These are phyloP conservation scores for Prunus fruticosa DNA, from an alignment of 306 rosid genomes.

Conservation along the genomic window DNA sequence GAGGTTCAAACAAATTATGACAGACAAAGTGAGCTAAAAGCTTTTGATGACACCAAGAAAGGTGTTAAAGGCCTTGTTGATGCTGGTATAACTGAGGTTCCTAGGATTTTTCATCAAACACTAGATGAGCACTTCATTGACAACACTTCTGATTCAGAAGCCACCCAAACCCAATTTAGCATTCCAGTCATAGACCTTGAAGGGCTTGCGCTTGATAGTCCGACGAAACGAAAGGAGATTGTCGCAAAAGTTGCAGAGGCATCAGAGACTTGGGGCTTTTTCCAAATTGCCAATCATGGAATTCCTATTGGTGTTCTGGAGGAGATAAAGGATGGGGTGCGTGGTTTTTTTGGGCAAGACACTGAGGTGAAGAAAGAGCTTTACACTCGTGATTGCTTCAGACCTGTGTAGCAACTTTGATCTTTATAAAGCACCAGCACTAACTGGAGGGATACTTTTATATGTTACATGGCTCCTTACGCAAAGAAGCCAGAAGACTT, in stretches of 20 bases:
- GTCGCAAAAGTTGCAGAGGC: constrained; percentile 30
- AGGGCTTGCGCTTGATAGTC: constrained; percentile 9
- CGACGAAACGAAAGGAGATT: constrained; percentile 13
- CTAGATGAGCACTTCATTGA: not conserved
- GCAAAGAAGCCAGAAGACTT: not conserved
- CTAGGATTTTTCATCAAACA: constrained; percentile 37
- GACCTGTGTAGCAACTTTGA: constrained; percentile 27
- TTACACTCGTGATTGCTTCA: constrained; percentile 21
- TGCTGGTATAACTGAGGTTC: constrained; percentile 47
- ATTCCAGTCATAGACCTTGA: constrained; percentile 39
- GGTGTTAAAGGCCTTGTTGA: constrained; percentile 76
- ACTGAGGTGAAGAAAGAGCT: constrained; percentile 25
- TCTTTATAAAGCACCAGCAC: constrained; percentile 14
- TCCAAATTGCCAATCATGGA: constrained; percentile 47
- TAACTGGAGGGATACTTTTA: constrained; percentile 24
- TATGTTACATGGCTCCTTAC: constrained; percentile 8
- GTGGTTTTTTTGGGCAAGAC: constrained; percentile 41
- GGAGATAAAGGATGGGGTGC: constrained; percentile 30
- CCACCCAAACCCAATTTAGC: constrained; percentile 6
- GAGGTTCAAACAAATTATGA: constrained; percentile 17
- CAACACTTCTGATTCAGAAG: not conserved
- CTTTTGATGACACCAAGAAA: constrained; percentile 39
- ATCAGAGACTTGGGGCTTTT: constrained; percentile 42
- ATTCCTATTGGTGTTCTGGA: constrained; percentile 31
- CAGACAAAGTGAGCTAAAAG: constrained; percentile 33